Percentiles rank a stretch among this genome's conserved stretches.
Evolutionary conservation across 1,284 basidiomycete species (phyloP).

Genomic region (Pholiota adiposa): DNA sequence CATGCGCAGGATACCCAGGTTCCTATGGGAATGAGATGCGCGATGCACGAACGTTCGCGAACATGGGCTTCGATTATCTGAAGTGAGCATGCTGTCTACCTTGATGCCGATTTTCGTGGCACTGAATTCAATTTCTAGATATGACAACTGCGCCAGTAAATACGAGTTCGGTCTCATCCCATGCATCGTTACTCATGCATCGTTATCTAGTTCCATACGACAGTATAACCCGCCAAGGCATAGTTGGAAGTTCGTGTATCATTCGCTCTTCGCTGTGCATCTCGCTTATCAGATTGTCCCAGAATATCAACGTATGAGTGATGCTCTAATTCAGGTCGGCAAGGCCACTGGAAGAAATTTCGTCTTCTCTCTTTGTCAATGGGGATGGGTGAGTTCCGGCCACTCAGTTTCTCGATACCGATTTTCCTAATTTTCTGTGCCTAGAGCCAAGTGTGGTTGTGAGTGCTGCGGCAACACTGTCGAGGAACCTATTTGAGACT

Average conservation of each 20-base stretch:
- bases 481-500: not conserved
- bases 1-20: conserved; percentile 52
- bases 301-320: conserved; percentile 57
- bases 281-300: not conserved
- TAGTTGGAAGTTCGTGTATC: conserved; percentile 52
- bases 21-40: conserved; percentile 49
- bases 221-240: conserved; percentile 52
- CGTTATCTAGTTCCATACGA: conserved; percentile 50
- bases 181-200: not conserved
- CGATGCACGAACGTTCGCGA: conserved; percentile 49
- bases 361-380: conserved; percentile 56
- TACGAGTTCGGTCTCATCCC: not conserved
- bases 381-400: conserved; percentile 49
- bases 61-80: conserved; percentile 64
- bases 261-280: not conserved
- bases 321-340: conserved; percentile 50
- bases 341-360: conserved; percentile 44
- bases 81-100: conserved; percentile 43
- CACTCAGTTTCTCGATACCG: not conserved
- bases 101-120: not conserved
- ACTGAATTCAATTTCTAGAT: conserved; percentile 34
- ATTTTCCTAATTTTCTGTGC: not conserved
- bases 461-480: not conserved
- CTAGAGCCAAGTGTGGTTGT: conserved; percentile 27
- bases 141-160: conserved; percentile 57